Conservation (phyloP, 2,329 filamentous ascomycete species). For the Trichothecium roseum region DNA sequence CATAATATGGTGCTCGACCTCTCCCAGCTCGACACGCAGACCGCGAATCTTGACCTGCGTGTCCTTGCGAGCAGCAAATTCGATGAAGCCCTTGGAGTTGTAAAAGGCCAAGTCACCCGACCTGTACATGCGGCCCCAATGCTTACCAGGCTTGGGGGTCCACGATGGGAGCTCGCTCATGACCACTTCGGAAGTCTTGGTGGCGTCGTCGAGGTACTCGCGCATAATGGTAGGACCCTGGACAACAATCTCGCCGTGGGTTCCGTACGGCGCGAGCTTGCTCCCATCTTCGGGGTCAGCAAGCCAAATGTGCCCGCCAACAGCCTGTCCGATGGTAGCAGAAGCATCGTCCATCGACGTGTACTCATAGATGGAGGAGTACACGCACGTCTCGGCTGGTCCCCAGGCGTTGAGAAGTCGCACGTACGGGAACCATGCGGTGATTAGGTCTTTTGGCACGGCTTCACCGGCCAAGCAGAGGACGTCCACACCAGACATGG, state of each 20-base stretch:
- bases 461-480: constrained; percentile 7
- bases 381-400: constrained; percentile 6
- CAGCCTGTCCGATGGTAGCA: constrained; percentile 4
- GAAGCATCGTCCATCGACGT: neutral
- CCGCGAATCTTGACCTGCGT: constrained; percentile 6
- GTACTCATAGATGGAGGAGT: constrained; percentile 5
- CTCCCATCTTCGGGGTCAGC: constrained; percentile 5
- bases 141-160: neutral
- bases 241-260: constrained; percentile 8
- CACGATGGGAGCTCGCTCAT: neutral
- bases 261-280: constrained; percentile 6
- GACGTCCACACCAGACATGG: constrained; percentile 1
- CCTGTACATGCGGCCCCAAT: constrained; percentile 3
- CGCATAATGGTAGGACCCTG: constrained; percentile 27
- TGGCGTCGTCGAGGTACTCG: constrained; percentile 31
- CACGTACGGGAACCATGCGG: constrained; percentile 4
- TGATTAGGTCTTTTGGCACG: constrained; percentile 4
- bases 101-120: constrained; percentile 1
- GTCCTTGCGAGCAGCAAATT: constrained; percentile 1
- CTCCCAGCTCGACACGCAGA: constrained; percentile 2
- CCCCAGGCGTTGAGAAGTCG: constrained; percentile 8
- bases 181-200: constrained; percentile 12
- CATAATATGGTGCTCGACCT: constrained; percentile 2
- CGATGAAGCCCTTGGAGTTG: constrained; percentile 1
- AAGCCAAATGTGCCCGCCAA: constrained; percentile 7